Conservation (phyloP, 1,139 yeast species). For the Nadsonia starkeyi-henricii region DNA sequence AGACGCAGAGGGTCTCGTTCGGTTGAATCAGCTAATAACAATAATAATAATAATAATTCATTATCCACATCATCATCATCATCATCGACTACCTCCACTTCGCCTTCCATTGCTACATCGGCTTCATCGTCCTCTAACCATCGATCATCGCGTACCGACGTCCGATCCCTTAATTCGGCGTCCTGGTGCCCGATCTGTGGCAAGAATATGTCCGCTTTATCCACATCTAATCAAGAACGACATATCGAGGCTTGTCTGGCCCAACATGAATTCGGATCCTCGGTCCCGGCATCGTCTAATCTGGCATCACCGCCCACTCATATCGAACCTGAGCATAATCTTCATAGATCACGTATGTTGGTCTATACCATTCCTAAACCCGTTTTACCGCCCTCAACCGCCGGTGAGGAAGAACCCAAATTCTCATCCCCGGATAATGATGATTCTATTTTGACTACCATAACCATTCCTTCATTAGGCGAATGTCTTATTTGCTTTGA, state of each 20-base stretch:
- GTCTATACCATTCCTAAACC: slow-evolving; percentile 57
- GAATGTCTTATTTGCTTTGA: slow-evolving; percentile 95
- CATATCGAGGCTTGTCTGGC: slow-evolving; percentile 63
- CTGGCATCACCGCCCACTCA: slow-evolving; percentile 2
- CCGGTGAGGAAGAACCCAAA: too few relatives aligned
- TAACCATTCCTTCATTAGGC: slow-evolving; percentile 9
- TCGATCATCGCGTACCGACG: too few relatives aligned
- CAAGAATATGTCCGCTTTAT: slow-evolving; percentile 18
- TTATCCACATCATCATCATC: too few relatives aligned
- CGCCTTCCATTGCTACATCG: too few relatives aligned
- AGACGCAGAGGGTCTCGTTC: too few relatives aligned
- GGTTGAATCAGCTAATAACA: too few relatives aligned
- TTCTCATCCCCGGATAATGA: slow-evolving; percentile 24
- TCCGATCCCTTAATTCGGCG: too few relatives aligned
- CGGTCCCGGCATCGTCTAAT: slow-evolving; percentile 19
- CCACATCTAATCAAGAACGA: slow-evolving; percentile 39
- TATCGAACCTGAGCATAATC: slow-evolving; percentile 2
- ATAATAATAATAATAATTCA: too few relatives aligned
- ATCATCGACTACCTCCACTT: too few relatives aligned
- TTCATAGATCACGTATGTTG: slow-evolving; percentile 41
- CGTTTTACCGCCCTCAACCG: slow-evolving; percentile 4
- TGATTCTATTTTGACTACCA: background rate
- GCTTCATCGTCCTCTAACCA: too few relatives aligned
- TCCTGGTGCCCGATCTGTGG: slow-evolving; percentile 45
- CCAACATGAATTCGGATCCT: slow-evolving; percentile 53